phyloP scores from a whole-genome alignment of 495 filamentous ascomycete genomes.

The Chaetomium cochliodes region DNA sequence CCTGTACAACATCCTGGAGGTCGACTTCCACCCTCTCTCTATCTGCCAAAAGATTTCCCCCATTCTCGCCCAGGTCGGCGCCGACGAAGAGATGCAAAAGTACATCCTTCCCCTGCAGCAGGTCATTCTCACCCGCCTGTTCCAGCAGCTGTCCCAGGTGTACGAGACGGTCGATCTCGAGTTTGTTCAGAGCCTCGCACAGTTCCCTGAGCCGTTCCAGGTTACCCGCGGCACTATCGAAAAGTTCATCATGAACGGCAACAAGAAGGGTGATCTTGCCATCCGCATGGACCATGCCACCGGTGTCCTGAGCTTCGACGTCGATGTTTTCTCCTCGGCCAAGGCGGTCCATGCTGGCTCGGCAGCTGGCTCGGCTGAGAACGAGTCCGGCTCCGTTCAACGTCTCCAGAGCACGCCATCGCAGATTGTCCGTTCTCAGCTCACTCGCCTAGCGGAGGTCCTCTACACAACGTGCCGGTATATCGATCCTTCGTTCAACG shows the following conservation, averaged over 20 bases:
- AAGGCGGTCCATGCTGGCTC: constrained; percentile 89
- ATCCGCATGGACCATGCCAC: constrained; percentile 95
- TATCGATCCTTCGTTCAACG: constrained; percentile 84
- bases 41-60: constrained; percentile 99
- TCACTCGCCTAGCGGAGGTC: constrained; percentile 85
- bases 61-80: constrained; percentile 89
- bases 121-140: constrained; percentile 95
- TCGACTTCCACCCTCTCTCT: constrained; percentile 96
- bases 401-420: constrained; percentile 95
- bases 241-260: constrained; percentile 99
- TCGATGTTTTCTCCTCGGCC: constrained; percentile 94
- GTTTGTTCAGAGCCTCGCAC: constrained; percentile 89
- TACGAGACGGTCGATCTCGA: constrained; percentile 96
- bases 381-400: constrained; percentile 80
- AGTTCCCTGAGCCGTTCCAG: constrained; percentile 97
- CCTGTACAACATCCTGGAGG: constrained; percentile 96
- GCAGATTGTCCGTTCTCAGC: constrained; percentile 93
- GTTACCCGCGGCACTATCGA: constrained; percentile 88
- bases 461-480: constrained; percentile 92
- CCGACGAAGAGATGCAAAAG: constrained; percentile 93
- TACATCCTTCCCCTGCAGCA: constrained; percentile 94
- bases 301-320: constrained; percentile 93
- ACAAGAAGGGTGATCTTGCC: constrained; percentile 97
- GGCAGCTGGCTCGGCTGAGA: constrained; percentile 83
- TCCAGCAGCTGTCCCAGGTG: constrained; percentile 98